Conservation (phyloP, 208 protist genomes). For the Angomonas desouzai region DNA sequence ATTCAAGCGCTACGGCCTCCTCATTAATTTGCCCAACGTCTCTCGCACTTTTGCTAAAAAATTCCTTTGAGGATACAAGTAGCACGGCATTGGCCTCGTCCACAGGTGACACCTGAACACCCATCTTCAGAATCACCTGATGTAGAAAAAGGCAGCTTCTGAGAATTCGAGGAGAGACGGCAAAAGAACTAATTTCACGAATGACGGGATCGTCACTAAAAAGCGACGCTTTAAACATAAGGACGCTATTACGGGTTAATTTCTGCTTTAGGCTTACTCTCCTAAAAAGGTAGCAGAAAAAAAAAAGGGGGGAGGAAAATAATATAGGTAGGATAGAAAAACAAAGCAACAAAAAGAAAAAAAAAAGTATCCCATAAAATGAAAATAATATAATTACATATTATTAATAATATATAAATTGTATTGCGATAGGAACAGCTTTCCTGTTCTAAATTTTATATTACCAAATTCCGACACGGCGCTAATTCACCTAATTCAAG, state of each 20-base stretch:
- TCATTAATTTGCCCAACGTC: slow-evolving; percentile 15
- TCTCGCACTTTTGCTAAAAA: slow-evolving; percentile 3
- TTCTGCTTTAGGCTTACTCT: too few relatives aligned
- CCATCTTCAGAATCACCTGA: not conserved
- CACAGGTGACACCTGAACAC: not conserved
- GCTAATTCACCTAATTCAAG: not conserved
- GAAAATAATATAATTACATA: slow-evolving; percentile 1
- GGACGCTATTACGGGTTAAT: too few relatives aligned
- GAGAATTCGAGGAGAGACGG: not conserved
- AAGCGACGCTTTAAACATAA: not conserved
- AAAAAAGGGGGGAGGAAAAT: not conserved
- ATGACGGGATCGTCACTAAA: not conserved
- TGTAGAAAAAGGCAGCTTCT: not conserved
- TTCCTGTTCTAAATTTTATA: not conserved
- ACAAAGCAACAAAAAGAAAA: not conserved
- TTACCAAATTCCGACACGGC: not conserved
- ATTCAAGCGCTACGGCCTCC: slow-evolving; percentile 62
- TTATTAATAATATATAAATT: slow-evolving; percentile 7
- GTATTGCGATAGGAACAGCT: not conserved
- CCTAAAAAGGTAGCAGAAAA: slow-evolving; percentile 13
- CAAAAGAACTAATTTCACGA: not conserved
- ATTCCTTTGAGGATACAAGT: not conserved
- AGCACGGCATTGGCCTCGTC: not conserved
- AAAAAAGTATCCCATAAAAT: not conserved
- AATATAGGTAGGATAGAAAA: slow-evolving; percentile 4